Percentiles rank a stretch among this genome's conserved stretches.
phyloP scores from a whole-genome alignment of 2,329 filamentous ascomycete genomes.

The Elsinoe perseae region DNA sequence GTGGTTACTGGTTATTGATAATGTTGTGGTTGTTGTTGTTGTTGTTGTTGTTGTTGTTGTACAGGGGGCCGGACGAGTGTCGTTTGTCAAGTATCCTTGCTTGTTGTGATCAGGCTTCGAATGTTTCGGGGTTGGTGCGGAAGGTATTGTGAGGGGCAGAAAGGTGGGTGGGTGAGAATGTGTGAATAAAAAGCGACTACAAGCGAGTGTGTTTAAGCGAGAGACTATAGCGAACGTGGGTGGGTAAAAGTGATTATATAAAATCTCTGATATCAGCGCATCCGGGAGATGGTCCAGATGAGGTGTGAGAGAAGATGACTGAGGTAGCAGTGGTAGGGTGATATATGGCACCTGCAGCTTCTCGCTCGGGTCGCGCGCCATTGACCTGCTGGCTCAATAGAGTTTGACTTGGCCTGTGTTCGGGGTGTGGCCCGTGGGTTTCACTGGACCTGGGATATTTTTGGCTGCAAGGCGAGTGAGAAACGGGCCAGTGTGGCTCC shows the following conservation, averaged over 20 bases:
- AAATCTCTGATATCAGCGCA: conserved; percentile 13
- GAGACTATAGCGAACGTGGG: conserved; percentile 15
- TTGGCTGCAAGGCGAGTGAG: conserved; percentile 1
- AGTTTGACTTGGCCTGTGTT: conserved; percentile 3
- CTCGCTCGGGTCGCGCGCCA: neutral
- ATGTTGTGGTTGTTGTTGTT: no score
- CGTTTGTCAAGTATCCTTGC: neutral
- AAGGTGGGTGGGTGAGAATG: neutral
- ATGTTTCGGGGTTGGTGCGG: neutral
- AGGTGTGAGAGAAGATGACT: neutral
- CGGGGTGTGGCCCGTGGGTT: neutral
- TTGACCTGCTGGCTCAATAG: neutral
- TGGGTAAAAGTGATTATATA: conserved; percentile 14
- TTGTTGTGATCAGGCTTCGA: neutral
- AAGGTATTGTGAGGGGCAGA: neutral
- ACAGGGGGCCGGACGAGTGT: neutral
- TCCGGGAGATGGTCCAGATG: conserved; percentile 7
- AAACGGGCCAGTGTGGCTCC: neutral
- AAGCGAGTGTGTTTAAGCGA: conserved; percentile 16
- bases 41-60: neutral
- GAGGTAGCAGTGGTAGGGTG: conserved; percentile 12
- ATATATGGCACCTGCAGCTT: conserved; percentile 13
- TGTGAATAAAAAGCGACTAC: neutral
- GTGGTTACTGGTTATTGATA: no score
- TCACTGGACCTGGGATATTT: conserved; percentile 10